phyloP scores from a whole-genome alignment of 1,284 basidiomycete genomes.

The Cutaneotrichosporon curvatum region DNA sequence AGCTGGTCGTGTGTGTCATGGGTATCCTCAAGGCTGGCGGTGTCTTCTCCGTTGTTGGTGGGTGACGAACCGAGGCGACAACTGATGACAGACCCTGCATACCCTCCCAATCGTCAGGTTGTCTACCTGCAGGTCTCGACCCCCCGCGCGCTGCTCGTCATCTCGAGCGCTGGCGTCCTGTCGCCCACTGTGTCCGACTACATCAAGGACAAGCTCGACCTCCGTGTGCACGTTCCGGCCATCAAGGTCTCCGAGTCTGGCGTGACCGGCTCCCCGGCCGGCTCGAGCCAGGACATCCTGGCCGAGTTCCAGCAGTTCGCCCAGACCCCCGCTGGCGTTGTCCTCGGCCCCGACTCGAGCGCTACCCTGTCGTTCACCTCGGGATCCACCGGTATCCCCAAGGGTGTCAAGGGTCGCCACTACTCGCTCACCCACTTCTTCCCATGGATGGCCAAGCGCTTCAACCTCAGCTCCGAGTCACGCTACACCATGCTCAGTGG shows the following conservation, averaged over 20 bases:
- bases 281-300: slow-evolving; percentile 41
- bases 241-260: slow-evolving; percentile 64
- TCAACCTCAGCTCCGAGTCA: slow-evolving; percentile 66
- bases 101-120: slow-evolving; percentile 89
- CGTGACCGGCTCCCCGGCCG: slow-evolving; percentile 59
- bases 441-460: slow-evolving; percentile 96
- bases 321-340: slow-evolving; percentile 58
- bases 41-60: slow-evolving; percentile 95
- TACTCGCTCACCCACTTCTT: slow-evolving; percentile 98
- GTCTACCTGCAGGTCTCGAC: slow-evolving; percentile 91
- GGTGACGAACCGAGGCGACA: slow-evolving; percentile 24
- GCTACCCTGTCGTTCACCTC: slow-evolving; percentile 96
- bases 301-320: slow-evolving; percentile 47
- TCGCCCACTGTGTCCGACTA: slow-evolving; percentile 77
- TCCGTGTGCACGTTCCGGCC: slow-evolving; percentile 89
- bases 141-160: slow-evolving; percentile 85
- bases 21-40: slow-evolving; percentile 94
- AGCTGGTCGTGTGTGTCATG: slow-evolving; percentile 95
- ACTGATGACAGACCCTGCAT: slow-evolving; percentile 72
- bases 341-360: slow-evolving; percentile 87
- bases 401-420: slow-evolving; percentile 92
- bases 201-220: slow-evolving; percentile 69
- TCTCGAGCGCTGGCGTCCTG: slow-evolving; percentile 83
- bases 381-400: slow-evolving; percentile 95
- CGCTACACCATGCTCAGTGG: slow-evolving; percentile 99